phyloP scores from a whole-genome alignment of 176 grass and related monocot genomes.

The Cymbopogon citratus region DNA sequence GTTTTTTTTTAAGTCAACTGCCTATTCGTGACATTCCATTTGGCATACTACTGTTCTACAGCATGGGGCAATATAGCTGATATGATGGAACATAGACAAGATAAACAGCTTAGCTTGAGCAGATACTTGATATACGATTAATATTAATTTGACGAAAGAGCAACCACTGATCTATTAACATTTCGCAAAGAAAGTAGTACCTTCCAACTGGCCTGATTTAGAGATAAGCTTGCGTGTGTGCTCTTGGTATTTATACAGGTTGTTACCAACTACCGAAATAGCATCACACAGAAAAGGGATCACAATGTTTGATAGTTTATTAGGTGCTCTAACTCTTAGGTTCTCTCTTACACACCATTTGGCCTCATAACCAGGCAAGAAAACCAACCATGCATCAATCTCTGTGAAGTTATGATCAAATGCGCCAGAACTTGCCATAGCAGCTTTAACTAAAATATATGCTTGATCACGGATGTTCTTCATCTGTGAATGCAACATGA shows the following conservation, averaged over 20 bases:
- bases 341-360: conserved; percentile 24
- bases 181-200: conserved; percentile 35
- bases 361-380: conserved; percentile 57
- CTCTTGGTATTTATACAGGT: conserved; percentile 80
- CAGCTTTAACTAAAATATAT: conserved; percentile 68
- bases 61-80: not conserved
- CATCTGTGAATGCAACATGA: conserved; percentile 60
- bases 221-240: conserved; percentile 61
- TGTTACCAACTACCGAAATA: conserved; percentile 84
- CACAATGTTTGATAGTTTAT: conserved; percentile 64
- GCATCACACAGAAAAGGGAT: conserved; percentile 83
- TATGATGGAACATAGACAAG: conserved; percentile 3
- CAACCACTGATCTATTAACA: not conserved
- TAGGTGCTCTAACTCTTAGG: conserved; percentile 35
- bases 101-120: not conserved
- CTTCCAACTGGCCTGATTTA: conserved; percentile 47
- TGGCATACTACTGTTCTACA: not conserved
- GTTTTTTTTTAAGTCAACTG: not conserved
- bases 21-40: conserved; percentile 5
- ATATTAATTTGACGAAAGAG: not conserved
- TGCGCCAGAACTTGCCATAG: conserved; percentile 73
- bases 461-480: conserved; percentile 56
- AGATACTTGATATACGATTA: not conserved
- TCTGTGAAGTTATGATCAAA: conserved; percentile 70
- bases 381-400: conserved; percentile 81